Evolutionary conservation across 78 protist species (phyloP), one percentile per base, ranked within the genome.

Genomic region (Dictyostelium discoideum): DNA sequence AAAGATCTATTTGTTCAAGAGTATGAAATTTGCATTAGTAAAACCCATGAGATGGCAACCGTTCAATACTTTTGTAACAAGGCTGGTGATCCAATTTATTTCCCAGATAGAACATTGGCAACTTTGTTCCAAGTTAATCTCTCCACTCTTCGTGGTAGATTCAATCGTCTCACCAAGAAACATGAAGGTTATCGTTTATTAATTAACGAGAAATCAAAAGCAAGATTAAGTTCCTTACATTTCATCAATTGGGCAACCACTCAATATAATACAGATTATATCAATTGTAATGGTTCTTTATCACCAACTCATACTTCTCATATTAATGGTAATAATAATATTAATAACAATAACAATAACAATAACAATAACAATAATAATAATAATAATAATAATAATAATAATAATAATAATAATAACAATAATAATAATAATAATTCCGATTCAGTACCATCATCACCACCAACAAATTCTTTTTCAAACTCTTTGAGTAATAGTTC

Each of bases 31-130:
- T 42, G 16, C 5, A 42, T 81, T 26, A 20, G 73, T 18, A 72
- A 72, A 22, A 73, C 80, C 20, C 84, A 90, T 40, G 94, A 90
- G 46, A 13, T 72, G 11, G 82, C 78, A 7, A 32, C 74, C 1
- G 54, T 90, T 13, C 94, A 90, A 82, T 90, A 90, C 40, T 90
- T 90, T 81, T 90, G 94, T 57, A 90, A 90, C 39, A 50, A 32
- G 22, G 72, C 44, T 3, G 60, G 79, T 72, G 94, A 90, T 29
- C 94, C 94, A 44, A 50, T 90, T 5, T 90, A 77, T 48, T 90
- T 90, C 79, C 94, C 94, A 26, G 94, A 90, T 73, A 84, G 94
- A 57, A 90, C 88, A 5, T 50, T 90, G 84, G 94, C 94, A 5
- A 48, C 94, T n/a, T 60, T 90, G 14, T 72, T 90, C 24, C 80